Evolutionary conservation across 331 rosid species (phyloP), one percentile per base, ranked within the genome.

Genomic region (Quercus lobata): DNA sequence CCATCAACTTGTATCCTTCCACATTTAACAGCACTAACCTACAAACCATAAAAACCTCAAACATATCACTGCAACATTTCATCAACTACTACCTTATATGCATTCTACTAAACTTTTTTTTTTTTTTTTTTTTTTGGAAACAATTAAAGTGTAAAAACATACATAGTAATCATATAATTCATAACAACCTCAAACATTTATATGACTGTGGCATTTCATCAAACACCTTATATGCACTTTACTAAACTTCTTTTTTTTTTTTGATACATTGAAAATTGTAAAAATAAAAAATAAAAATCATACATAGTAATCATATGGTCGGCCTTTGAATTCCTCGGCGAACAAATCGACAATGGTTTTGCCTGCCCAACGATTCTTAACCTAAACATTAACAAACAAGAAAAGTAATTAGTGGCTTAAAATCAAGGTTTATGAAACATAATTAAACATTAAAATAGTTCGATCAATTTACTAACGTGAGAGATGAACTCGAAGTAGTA

Each of bases 401-500:
- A 8, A 41, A 41, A 41, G 46, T 41, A 8, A 41, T 8, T 8
- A 41, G 12, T 78, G 83, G 84, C 83, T 87, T 75, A 84, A 76
- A 41, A 3, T 46, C 52, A 69, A 32, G 81, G 81, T 76, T 79
- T 69, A 58, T 54, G 41, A 6, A 32, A 79, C 22, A 53, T 52
- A 5, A 12, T 57, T 22, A 52, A 35, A 74, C 14, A 14, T 71
- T 22, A 22, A 65, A 49, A 46, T 37, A 16, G 21, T 24, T 53
- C 2, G 69, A 44, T 6, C 7, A 27, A 79, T 4, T 1, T 49
- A 85, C 79, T 58, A 79, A 96, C 99, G 76, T 96, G 97, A 58
- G 90, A 87, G 17, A 93, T 91, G 84, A 93, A 93, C 87, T 96
- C 97, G 87, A 96, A 96, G 90, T 96, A 90, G 88, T 96, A 96